Base-by-base conservation (phyloP, 139 green algal genomes). In the Yamagishiella unicocca region DNA sequence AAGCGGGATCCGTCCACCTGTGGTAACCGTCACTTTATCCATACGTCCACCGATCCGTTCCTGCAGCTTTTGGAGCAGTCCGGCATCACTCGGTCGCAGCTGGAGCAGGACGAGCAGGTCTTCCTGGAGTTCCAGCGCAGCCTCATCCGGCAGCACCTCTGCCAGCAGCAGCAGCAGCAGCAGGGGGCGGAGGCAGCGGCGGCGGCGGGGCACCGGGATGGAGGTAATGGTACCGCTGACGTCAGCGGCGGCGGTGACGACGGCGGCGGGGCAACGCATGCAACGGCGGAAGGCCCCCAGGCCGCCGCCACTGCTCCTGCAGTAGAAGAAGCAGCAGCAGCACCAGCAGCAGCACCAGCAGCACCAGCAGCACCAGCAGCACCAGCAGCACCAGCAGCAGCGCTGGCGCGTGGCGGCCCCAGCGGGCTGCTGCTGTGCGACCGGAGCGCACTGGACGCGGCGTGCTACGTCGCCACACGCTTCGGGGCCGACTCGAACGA, bases 361-460 rank as follows among this genome's bases (percentile, higher is more conserved):
- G n/a, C n/a, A n/a, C n/a, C n/a, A n/a, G n/a, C n/a, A n/a, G n/a
- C n/a, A n/a, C n/a, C n/a, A n/a, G n/a, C n/a, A n/a, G n/a, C n/a
- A n/a, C n/a, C n/a, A n/a, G n/a, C n/a, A n/a, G n/a, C n/a, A n/a
- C n/a, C n/a, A n/a, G n/a, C n/a, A n/a, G n/a, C n/a, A n/a, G n/a
- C n/a, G n/a, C n/a, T n/a, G n/a, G n/a, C n/a, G n/a, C n/a, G n/a
- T n/a, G n/a, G n/a, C n/a, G n/a, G n/a, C n/a, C n/a, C n/a, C n/a
- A n/a, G n/a, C n/a, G n/a, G n/a, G n/a, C n/a, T n/a, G n/a, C n/a
- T 68, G 45, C 25, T 70, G 53, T 50, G 38, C 38, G 75, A 83
- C 75, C 75, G 75, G 21, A 71, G 75, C 33, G 75, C 75, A 19
- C 33, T 83, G 29, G 75, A 83, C 35, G 75, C 75, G 50, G 25